A percentile compares a stretch with the other conserved stretches of the same genome.
Conservation (phyloP, 225 moss, liverwort and hornwort genomes). For the Bryoerythrophyllum caledonicum region DNA sequence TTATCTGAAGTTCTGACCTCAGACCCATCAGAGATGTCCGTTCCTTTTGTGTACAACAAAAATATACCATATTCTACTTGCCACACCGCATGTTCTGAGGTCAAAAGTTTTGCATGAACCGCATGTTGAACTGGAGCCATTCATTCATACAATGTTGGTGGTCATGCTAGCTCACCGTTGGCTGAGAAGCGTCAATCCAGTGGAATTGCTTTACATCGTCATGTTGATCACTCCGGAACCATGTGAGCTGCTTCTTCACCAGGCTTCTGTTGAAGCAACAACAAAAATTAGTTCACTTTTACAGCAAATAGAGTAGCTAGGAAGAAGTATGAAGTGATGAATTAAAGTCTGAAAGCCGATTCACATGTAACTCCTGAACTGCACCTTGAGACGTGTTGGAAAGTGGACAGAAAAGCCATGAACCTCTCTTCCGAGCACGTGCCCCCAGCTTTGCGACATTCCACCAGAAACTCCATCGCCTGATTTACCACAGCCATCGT, state of each 20-base stretch:
- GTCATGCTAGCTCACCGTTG: constrained; percentile 43
- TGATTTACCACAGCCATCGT: constrained; percentile 24
- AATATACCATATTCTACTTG: too few relatives aligned
- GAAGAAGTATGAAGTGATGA: too few relatives aligned
- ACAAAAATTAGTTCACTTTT: neutral
- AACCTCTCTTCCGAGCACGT: constrained; percentile 50
- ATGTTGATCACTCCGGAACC: constrained; percentile 70
- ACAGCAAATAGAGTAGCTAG: too few relatives aligned
- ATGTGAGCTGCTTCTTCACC: constrained; percentile 77
- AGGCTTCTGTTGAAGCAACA: constrained; percentile 54
- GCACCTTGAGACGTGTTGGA: constrained; percentile 82
- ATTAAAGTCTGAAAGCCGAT: too few relatives aligned
- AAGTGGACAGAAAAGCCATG: constrained; percentile 55
- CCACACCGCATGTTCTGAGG: too few relatives aligned
- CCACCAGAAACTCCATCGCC: constrained; percentile 85
- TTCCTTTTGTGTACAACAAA: too few relatives aligned
- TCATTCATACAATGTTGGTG: neutral
- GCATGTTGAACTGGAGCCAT: neutral
- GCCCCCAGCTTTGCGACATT: constrained; percentile 66
- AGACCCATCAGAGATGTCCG: too few relatives aligned
- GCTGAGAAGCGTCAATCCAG: constrained; percentile 70
- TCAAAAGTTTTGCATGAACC: neutral
- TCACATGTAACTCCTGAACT: too few relatives aligned
- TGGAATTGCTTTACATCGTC: constrained; percentile 53
- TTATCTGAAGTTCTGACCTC: too few relatives aligned